A percentile compares a stretch with the other conserved stretches of the same genome.
Evolutionary conservation across 1,284 basidiomycete genomes (phyloP).

Genomic region (Malassezia furfur): DNA sequence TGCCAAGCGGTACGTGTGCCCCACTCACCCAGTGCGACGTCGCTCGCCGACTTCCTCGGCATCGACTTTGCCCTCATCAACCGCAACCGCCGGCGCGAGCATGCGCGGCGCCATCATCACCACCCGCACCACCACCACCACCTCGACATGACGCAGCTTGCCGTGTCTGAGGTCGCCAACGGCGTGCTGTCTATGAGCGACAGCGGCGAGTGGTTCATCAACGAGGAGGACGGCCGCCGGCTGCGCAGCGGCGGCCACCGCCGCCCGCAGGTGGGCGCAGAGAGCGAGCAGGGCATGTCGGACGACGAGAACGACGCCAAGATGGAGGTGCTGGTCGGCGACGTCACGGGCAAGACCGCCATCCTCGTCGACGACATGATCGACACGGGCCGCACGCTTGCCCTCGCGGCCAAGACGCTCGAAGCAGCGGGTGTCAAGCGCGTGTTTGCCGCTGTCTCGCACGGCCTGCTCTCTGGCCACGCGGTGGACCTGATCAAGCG

Average conservation of each 20-base stretch:
- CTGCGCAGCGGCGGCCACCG: conserved; percentile 31
- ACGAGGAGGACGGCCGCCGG: conserved; percentile 36
- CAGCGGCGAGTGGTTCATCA: conserved; percentile 45
- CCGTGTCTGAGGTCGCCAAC: conserved; percentile 32
- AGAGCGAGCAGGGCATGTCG: conserved; percentile 21
- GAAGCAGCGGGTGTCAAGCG: conserved; percentile 77
- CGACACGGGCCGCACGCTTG: conserved; percentile 81
- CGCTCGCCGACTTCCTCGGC: conserved; percentile 87
- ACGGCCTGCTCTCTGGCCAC: conserved; percentile 79
- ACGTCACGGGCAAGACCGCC: conserved; percentile 83
- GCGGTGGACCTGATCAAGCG: conserved; percentile 67
- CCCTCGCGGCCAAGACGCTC: conserved; percentile 73
- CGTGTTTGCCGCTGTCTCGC: conserved; percentile 80
- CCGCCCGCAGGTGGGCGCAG: conserved; percentile 3
- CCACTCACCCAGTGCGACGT: conserved; percentile 61
- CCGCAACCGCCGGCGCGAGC: conserved; percentile 57
- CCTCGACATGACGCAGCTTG: not conserved
- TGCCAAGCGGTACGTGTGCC: conserved; percentile 67
- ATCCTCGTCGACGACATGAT: conserved; percentile 98
- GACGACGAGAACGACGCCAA: conserved; percentile 49
- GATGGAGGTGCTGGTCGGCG: conserved; percentile 95
- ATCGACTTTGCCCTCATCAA: conserved; percentile 97
- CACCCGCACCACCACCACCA: conserved; percentile 25
- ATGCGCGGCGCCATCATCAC: conserved; percentile 32
- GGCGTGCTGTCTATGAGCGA: conserved; percentile 49